Evolutionary conservation across 1,284 basidiomycete species (phyloP).

Genomic region (Pseudozyma pruni): DNA sequence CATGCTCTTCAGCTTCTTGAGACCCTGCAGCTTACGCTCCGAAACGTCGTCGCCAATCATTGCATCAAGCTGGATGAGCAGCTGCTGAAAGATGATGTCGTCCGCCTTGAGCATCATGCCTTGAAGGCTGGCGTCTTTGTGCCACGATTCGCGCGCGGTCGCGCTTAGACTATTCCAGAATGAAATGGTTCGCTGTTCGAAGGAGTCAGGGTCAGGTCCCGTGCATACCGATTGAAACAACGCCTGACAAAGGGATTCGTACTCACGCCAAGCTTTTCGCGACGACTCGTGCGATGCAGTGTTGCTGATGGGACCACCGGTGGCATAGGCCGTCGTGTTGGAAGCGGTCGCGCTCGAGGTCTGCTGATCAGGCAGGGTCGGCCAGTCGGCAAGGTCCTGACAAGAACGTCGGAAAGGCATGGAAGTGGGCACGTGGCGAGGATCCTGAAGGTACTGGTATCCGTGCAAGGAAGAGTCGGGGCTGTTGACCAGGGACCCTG

Average conservation of each 20-base stretch:
- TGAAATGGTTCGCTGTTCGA: slow-evolving; percentile 31
- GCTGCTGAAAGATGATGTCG: slow-evolving; percentile 29
- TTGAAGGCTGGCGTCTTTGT: slow-evolving; percentile 13
- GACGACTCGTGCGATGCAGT: slow-evolving; percentile 13
- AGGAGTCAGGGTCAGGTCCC: slow-evolving; percentile 32
- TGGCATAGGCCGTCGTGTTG: slow-evolving; percentile 6
- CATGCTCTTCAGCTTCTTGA: slow-evolving; percentile 12
- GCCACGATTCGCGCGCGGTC: slow-evolving; percentile 13
- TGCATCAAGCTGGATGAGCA: slow-evolving; percentile 23
- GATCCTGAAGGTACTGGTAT: slow-evolving; percentile 31
- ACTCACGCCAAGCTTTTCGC: slow-evolving; percentile 47
- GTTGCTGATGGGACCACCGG: slow-evolving; percentile 4
- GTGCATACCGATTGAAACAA: slow-evolving; percentile 23
- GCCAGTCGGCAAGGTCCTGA: slow-evolving; percentile 39
- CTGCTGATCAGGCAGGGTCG: slow-evolving; percentile 8
- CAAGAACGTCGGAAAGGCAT: slow-evolving; percentile 30
- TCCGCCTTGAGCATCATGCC: slow-evolving; percentile 25
- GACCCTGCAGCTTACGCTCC: slow-evolving; percentile 11
- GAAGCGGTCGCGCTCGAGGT: background rate
- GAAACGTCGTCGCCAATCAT: slow-evolving; percentile 34
- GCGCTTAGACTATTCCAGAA: slow-evolving; percentile 32
- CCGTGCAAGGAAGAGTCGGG: slow-evolving; percentile 42
- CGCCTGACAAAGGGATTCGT: slow-evolving; percentile 33
- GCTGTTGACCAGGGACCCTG: slow-evolving; percentile 42
- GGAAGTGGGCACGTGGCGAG: slow-evolving; percentile 31